Base-by-base conservation (phyloP, 1,284 basidiomycete genomes). In the Ceratorhiza oryzae-sativae region DNA sequence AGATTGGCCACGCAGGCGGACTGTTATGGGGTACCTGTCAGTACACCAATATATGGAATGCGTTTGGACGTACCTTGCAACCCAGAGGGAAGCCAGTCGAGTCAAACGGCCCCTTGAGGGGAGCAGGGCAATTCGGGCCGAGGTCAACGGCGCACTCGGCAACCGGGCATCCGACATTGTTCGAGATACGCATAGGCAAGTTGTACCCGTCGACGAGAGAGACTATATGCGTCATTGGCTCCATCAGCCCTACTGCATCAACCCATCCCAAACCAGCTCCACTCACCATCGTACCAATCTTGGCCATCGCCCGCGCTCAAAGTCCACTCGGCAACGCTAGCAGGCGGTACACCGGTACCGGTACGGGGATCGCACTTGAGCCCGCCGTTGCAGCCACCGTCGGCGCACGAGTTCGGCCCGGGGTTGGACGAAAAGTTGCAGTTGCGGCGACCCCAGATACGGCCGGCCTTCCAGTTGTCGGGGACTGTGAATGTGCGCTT, bases 361-460 rank as follows among this genome's bases (percentile, higher is more conserved):
- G 71, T 71, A 25, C 20, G 45, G 1, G 73, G 60, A 53, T 76
- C 75, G 58, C 75, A 76, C 13, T 60, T 36, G 5, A 76, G 58
- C 13, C 75, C 75, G 46, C 75, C 75, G 49, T 71, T 75, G 73
- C 75, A 75, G 27, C 73, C 74, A 15, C 58, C 63, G n/a, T 63
- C 55, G 27, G 68, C 61, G 53, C 73, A 75, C 41, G 60, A 59
- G 41, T 70, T 76, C 25, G 71, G 74, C 12, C 77, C 77, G 49
- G 75, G 74, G 70, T 79, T 79, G 13, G 74, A 73, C 51, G 75
- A 79, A 73, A 83, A 84, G 76, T 82, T 75, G 73, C 83, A 84
- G 73, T 80, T 71, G 27, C 82, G 82, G 18, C 81, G 82, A 68
- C 77, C 80, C 81, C 80, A 82, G 74, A 82, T 82, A 63, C 81